Percentiles rank a stretch among this genome's conserved stretches.
phyloP scores from a whole-genome alignment of 225 moss, liverwort and hornwort species.

The Pseudoscleropodium purum region DNA sequence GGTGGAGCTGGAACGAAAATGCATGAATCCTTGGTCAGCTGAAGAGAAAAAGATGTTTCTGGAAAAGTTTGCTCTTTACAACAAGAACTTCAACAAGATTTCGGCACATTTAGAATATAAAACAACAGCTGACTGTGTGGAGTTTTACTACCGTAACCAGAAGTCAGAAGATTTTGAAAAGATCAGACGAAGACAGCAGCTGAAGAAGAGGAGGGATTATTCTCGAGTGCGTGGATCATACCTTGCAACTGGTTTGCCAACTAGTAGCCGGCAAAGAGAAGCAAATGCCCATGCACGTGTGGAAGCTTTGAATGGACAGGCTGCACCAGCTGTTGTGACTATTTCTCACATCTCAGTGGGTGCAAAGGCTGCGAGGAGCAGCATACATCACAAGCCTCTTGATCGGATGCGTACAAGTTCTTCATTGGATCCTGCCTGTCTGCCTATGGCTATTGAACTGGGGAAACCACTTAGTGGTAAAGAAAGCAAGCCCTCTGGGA shows the following conservation, averaged over 20 bases:
- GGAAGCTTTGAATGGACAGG: conserved; percentile 53
- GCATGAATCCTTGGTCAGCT: conserved; percentile 73
- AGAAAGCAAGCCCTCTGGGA: conserved; percentile 40
- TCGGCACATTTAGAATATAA: conserved; percentile 73
- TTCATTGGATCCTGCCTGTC: conserved; percentile 40
- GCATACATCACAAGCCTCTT: conserved; percentile 56
- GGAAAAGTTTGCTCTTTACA: conserved; percentile 75
- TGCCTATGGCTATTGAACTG: conserved; percentile 14
- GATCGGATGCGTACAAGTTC: conserved; percentile 57
- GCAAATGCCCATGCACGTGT: conserved; percentile 49
- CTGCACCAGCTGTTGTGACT: conserved; percentile 29
- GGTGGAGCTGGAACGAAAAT: conserved; percentile 64
- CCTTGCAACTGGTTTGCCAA: conserved; percentile 74
- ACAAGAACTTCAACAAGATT: conserved; percentile 82
- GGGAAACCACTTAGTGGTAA: conserved; percentile 39
- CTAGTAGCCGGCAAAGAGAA: conserved; percentile 68
- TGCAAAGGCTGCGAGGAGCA: conserved; percentile 67
- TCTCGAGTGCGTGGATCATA: conserved; percentile 68
- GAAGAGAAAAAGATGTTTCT: conserved; percentile 77
- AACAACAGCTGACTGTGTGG: conserved; percentile 93
- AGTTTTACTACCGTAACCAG: conserved; percentile 92
- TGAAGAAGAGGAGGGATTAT: conserved; percentile 91
- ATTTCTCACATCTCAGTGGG: conserved; percentile 32
- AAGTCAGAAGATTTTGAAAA: conserved; percentile 97
- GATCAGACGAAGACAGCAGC: conserved; percentile 81